Evolutionary conservation across 371 early-diverging fungal genomes (phyloP).

Genomic region (Parasitella parasitica): DNA sequence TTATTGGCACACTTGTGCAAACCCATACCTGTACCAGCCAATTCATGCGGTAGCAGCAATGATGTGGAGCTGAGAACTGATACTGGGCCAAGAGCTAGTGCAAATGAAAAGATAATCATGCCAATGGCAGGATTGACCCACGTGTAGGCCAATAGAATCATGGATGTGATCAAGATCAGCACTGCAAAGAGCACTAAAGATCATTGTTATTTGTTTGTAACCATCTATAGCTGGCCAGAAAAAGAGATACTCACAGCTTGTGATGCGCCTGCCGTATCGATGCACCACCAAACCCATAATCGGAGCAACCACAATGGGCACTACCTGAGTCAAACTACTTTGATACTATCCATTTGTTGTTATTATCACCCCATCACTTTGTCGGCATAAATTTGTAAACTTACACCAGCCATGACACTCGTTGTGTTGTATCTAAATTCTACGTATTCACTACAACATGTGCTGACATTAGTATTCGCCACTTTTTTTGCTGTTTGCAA

Average conservation of each 20-base stretch:
- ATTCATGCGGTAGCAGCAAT: slow-evolving; percentile 39
- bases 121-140: slow-evolving; percentile 40
- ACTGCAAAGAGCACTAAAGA: slow-evolving; percentile 35
- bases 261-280: slow-evolving; percentile 49
- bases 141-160: slow-evolving; percentile 40
- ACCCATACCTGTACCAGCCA: slow-evolving; percentile 52
- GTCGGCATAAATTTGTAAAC: too few species aligned
- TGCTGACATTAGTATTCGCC: neutral
- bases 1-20: slow-evolving; percentile 52
- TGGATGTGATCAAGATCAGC: slow-evolving; percentile 32
- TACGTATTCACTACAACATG: slow-evolving; percentile 38
- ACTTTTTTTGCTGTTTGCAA: too few species aligned
- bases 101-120: slow-evolving; percentile 49
- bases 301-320: slow-evolving; percentile 56
- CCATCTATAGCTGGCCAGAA: too few species aligned
- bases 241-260: slow-evolving; percentile 25
- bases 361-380: too few species aligned
- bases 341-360: slow-evolving; percentile 40
- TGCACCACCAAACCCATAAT: slow-evolving; percentile 55
- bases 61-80: slow-evolving; percentile 43
- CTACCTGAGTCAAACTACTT: slow-evolving; percentile 53
- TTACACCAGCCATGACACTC: slow-evolving; percentile 47
- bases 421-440: slow-evolving; percentile 47
- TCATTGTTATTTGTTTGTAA: neutral
- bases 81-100: slow-evolving; percentile 48